Evolutionary conservation across 1,284 basidiomycete species (phyloP).

Genomic region (Marasmius oreades): DNA sequence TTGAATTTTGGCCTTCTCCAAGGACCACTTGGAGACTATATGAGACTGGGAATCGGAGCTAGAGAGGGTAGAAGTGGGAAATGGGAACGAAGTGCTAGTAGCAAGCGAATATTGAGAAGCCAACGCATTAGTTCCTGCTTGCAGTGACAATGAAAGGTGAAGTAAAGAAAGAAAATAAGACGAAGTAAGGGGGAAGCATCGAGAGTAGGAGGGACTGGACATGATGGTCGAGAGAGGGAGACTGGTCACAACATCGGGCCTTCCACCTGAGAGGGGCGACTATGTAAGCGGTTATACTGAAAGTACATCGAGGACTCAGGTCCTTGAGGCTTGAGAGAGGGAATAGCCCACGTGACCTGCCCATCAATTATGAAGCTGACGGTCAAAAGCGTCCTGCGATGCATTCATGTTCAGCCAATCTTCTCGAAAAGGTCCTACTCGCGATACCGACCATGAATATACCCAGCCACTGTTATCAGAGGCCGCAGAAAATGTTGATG

Average conservation of each 20-base stretch:
- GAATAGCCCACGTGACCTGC: neutral
- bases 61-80: slow-evolving; percentile 59
- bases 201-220: slow-evolving; percentile 33
- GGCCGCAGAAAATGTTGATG: slow-evolving; percentile 1
- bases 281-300: no score
- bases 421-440: slow-evolving; percentile 8
- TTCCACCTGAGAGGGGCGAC: no score
- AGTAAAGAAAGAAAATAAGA: slow-evolving; percentile 6
- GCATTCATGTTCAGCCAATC: slow-evolving; percentile 2
- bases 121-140: slow-evolving; percentile 32
- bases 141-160: slow-evolving; percentile 16
- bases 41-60: slow-evolving; percentile 47
- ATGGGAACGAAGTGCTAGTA: slow-evolving; percentile 61
- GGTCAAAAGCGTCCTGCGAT: neutral
- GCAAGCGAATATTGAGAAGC: slow-evolving; percentile 55
- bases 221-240: neutral
- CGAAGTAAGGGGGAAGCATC: slow-evolving; percentile 7
- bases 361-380: neutral
- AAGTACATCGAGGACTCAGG: no score
- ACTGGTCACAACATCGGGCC: no score
- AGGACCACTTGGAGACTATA: slow-evolving; percentile 57
- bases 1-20: slow-evolving; percentile 58
- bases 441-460: slow-evolving; percentile 24
- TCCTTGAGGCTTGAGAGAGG: no score
- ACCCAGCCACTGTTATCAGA: slow-evolving; percentile 7